Evolutionary conservation across 2,329 filamentous ascomycete species (phyloP).

Genomic region (Periglandula ipomoeae): DNA sequence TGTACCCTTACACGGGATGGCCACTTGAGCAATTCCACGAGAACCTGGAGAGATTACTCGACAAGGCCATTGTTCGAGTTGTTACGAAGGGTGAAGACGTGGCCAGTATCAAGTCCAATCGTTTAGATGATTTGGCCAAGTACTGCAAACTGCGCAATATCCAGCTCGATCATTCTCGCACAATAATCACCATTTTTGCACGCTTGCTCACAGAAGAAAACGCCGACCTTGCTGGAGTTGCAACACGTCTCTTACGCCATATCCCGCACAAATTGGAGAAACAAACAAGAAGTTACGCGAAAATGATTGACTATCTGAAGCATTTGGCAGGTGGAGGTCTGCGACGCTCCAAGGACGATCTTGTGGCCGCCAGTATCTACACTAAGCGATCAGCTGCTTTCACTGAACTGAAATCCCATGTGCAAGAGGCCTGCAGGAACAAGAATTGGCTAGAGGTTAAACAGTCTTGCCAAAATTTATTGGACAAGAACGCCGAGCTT

Average conservation of each 20-base stretch:
- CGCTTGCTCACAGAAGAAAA: slow-evolving; percentile 9
- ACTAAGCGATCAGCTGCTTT: slow-evolving; percentile 12
- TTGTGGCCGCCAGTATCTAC: slow-evolving; percentile 9
- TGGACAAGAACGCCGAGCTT: slow-evolving; percentile 3
- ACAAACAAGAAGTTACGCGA: slow-evolving; percentile 9
- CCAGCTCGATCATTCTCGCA: slow-evolving; percentile 12
- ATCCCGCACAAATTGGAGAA: slow-evolving; percentile 8
- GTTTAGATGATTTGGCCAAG: slow-evolving; percentile 8
- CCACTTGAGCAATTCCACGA: slow-evolving; percentile 8
- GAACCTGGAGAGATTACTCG: slow-evolving; percentile 10
- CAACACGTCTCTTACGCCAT: slow-evolving; percentile 7
- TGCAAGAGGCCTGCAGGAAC: slow-evolving; percentile 5
- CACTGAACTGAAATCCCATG: slow-evolving; percentile 7
- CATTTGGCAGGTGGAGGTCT: slow-evolving; percentile 10
- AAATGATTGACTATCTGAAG: slow-evolving; percentile 9
- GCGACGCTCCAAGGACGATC: slow-evolving; percentile 3
- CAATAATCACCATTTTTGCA: slow-evolving; percentile 12
- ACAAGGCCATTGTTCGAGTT: slow-evolving; percentile 12
- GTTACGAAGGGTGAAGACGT: slow-evolving; percentile 11
- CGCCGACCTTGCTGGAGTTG: slow-evolving; percentile 2
- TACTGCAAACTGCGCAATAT: slow-evolving; percentile 12
- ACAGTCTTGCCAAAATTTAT: slow-evolving; percentile 4
- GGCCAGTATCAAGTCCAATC: slow-evolving; percentile 6
- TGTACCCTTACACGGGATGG: slow-evolving; percentile 14
- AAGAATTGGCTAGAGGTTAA: slow-evolving; percentile 9